Conservation (phyloP, 2,329 filamentous ascomycete genomes). For the Diaporthe citri region DNA sequence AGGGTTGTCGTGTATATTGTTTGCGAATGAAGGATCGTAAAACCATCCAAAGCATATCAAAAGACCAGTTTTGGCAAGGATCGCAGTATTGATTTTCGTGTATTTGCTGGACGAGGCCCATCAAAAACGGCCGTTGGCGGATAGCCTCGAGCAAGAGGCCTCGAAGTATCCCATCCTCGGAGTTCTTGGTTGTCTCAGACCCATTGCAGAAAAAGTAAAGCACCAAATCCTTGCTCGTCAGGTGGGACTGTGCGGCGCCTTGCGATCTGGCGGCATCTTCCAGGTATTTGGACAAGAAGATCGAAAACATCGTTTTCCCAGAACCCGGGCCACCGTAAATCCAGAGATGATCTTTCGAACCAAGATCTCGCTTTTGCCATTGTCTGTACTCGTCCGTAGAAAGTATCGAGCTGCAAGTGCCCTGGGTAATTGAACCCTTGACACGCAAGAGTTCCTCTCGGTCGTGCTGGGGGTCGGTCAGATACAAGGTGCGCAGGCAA, state of each 20-base stretch:
- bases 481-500: background rate
- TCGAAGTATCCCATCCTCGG: background rate
- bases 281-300: background rate
- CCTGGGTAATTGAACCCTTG: background rate
- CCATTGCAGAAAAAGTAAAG: background rate
- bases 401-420: background rate
- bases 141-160: background rate
- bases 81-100: background rate
- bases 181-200: background rate
- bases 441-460: background rate
- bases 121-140: background rate
- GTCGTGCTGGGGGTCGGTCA: background rate
- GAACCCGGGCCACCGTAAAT: background rate
- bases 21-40: background rate
- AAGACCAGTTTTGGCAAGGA: background rate
- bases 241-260: too few relatives aligned
- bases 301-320: background rate
- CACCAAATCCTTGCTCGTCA: background rate
- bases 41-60: background rate
- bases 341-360: background rate
- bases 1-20: accelerated
- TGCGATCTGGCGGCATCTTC: background rate
- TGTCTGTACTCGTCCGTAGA: background rate
- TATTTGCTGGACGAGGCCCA: background rate
- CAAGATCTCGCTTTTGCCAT: background rate